Percentiles rank a stretch among this genome's conserved stretches.
Conservation (phyloP, 805 yeast genomes). For the Cyberlindnera euphorbiiphila region DNA sequence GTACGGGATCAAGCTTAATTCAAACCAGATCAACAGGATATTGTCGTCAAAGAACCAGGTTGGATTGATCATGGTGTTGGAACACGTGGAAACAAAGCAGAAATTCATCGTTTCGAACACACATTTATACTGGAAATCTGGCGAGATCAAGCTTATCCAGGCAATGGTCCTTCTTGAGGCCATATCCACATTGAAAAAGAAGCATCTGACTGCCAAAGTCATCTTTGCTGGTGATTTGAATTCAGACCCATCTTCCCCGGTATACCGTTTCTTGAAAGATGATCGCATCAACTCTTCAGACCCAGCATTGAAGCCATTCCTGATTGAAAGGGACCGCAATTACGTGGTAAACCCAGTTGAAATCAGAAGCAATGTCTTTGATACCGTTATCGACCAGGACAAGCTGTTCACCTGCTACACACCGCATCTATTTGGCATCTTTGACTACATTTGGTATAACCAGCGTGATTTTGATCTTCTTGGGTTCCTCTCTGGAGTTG, state of each 20-base stretch:
- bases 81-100: constrained; percentile 39
- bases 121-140: constrained; percentile 57
- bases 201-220: constrained; percentile 31
- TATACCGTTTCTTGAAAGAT: constrained; percentile 40
- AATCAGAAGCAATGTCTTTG: constrained; percentile 29
- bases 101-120: constrained; percentile 50
- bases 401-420: constrained; percentile 42
- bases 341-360: constrained; percentile 30
- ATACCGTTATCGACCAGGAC: constrained; percentile 20
- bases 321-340: constrained; percentile 21
- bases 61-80: constrained; percentile 45
- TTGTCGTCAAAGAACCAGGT: constrained; percentile 51
- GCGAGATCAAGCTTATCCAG: constrained; percentile 53
- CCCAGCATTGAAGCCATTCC: constrained; percentile 23
- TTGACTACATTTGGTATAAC: constrained; percentile 58
- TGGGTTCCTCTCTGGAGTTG: constrained; percentile 50
- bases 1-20: constrained; percentile 14
- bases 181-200: constrained; percentile 28
- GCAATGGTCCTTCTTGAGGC: constrained; percentile 41
- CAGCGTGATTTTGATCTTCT: constrained; percentile 36
- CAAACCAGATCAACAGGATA: constrained; percentile 29
- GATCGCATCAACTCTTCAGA: constrained; percentile 29
- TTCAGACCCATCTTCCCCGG: constrained; percentile 46
- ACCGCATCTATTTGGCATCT: constrained; percentile 44
- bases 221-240: constrained; percentile 57